Conservation (phyloP, 768 basidiomycete species). For the Podaxis mareebaensis region DNA sequence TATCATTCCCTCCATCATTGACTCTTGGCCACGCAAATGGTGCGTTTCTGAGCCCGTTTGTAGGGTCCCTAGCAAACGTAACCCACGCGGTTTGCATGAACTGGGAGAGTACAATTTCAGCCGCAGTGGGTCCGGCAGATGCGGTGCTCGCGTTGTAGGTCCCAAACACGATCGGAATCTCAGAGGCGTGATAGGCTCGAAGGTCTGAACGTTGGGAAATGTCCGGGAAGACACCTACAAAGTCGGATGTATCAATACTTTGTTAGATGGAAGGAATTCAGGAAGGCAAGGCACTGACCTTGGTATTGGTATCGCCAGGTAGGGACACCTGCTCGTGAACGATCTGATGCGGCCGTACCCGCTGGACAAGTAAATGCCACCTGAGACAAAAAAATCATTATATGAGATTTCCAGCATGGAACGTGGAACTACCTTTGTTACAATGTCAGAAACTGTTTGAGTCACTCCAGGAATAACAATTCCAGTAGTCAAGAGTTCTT, state of each 20-base stretch:
- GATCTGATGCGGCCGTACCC: slow-evolving; percentile 25
- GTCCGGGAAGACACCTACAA: slow-evolving; percentile 36
- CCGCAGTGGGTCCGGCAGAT: background rate
- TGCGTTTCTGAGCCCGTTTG: slow-evolving; percentile 8
- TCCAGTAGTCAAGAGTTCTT: slow-evolving; percentile 27
- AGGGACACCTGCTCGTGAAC: slow-evolving; percentile 27
- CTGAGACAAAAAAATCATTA: slow-evolving; percentile 14
- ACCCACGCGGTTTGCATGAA: slow-evolving; percentile 17
- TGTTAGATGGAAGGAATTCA: background rate
- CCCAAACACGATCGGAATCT: slow-evolving; percentile 42
- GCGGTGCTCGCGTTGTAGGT: slow-evolving; percentile 20
- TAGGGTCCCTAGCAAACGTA: slow-evolving; percentile 17
- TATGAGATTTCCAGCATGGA: background rate
- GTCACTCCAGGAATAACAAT: slow-evolving; percentile 29
- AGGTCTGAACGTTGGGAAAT: slow-evolving; percentile 33
- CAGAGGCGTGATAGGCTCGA: slow-evolving; percentile 39
- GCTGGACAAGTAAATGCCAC: slow-evolving; percentile 31
- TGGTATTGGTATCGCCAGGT: slow-evolving; percentile 33
- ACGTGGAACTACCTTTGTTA: slow-evolving; percentile 29
- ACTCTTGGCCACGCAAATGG: slow-evolving; percentile 8
- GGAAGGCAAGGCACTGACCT: slow-evolving; percentile 16
- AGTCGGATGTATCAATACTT: background rate
- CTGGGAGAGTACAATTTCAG: slow-evolving; percentile 9
- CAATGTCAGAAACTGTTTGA: slow-evolving; percentile 29
- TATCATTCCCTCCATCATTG: slow-evolving; percentile 6